These are phyloP conservation scores for Leccinum rimulosum DNA, from an alignment of 768 basidiomycete genomes.

Conservation along the genomic window DNA sequence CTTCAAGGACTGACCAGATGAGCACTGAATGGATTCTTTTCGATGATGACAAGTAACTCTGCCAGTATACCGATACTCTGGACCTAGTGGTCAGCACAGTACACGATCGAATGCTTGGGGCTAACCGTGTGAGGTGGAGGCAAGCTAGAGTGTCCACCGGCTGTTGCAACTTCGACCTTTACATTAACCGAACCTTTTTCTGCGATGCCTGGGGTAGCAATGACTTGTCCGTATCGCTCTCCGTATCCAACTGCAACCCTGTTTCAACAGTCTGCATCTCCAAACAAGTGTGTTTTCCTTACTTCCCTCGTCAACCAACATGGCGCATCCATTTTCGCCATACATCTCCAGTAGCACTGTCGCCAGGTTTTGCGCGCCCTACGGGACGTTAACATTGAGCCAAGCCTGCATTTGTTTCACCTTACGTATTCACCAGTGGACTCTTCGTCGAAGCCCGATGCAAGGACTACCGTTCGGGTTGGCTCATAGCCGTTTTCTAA, in stretches of 20 bases:
- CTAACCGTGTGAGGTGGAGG: slow-evolving; percentile 78
- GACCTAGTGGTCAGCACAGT: slow-evolving; percentile 7
- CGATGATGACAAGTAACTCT: slow-evolving; percentile 62
- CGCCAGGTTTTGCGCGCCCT: slow-evolving; percentile 57
- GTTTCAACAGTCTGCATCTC: neutral
- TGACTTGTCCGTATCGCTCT: slow-evolving; percentile 48
- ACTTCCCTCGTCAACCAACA: slow-evolving; percentile 91
- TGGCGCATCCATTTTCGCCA: slow-evolving; percentile 68
- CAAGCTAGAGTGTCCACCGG: slow-evolving; percentile 85
- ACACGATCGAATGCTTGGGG: neutral
- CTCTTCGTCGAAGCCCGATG: slow-evolving; percentile 81
- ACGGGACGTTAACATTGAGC: neutral
- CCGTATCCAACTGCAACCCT: slow-evolving; percentile 44
- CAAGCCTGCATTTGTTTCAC: neutral
- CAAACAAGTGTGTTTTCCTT: slow-evolving; percentile 17
- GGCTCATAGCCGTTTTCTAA: slow-evolving; percentile 62
- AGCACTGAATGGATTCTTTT: slow-evolving; percentile 56
- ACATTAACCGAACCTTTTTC: slow-evolving; percentile 75
- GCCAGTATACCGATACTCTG: slow-evolving; percentile 84
- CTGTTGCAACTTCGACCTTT: slow-evolving; percentile 56
- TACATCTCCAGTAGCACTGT: slow-evolving; percentile 54
- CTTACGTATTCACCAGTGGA: slow-evolving; percentile 48
- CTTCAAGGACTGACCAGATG: slow-evolving; percentile 47
- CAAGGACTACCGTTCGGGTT: slow-evolving; percentile 55
- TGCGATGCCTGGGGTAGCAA: slow-evolving; percentile 62